Evolutionary conservation across 129 eudicot genomes (phyloP).

Genomic region (Lactuca sativa): DNA sequence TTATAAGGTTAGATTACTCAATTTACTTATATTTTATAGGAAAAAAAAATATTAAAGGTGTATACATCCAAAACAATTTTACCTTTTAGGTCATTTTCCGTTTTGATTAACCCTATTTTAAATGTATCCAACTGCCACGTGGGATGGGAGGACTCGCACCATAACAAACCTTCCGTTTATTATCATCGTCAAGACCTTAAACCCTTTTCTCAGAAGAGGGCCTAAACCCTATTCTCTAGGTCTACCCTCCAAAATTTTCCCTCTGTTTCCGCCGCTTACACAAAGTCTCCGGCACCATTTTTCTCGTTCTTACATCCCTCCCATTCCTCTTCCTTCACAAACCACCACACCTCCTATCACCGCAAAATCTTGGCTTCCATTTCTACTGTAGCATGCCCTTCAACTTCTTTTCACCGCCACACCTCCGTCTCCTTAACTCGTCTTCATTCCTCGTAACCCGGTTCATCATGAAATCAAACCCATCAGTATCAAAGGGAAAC

Average conservation of each 20-base stretch:
- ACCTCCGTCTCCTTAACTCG: conserved; percentile 46
- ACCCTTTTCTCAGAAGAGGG: conserved; percentile 21
- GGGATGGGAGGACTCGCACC: no score
- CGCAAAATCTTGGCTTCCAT: not conserved
- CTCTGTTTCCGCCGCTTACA: conserved; percentile 27
- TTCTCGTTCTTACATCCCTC: not conserved
- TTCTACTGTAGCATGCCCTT: conserved; percentile 45
- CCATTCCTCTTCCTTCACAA: not conserved
- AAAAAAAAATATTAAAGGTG: no score
- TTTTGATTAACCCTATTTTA: no score
- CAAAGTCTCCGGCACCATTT: conserved; percentile 18
- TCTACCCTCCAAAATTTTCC: not conserved
- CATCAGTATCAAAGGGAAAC: conserved; percentile 17
- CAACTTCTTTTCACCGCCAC: conserved; percentile 37
- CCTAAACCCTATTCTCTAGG: conserved; percentile 34
- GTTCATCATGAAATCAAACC: conserved; percentile 40
- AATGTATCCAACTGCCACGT: no score
- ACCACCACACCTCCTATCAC: not conserved
- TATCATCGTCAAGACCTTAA: conserved; percentile 12
- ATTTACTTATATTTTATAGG: no score
- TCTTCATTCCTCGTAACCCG: conserved; percentile 28
- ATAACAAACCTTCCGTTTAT: not conserved
- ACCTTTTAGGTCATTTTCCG: no score
- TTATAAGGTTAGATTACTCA: no score
- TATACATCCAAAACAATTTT: no score